phyloP scores from a whole-genome alignment of 2,329 filamentous ascomycete genomes.

The Akanthomyces dipterigenus region DNA sequence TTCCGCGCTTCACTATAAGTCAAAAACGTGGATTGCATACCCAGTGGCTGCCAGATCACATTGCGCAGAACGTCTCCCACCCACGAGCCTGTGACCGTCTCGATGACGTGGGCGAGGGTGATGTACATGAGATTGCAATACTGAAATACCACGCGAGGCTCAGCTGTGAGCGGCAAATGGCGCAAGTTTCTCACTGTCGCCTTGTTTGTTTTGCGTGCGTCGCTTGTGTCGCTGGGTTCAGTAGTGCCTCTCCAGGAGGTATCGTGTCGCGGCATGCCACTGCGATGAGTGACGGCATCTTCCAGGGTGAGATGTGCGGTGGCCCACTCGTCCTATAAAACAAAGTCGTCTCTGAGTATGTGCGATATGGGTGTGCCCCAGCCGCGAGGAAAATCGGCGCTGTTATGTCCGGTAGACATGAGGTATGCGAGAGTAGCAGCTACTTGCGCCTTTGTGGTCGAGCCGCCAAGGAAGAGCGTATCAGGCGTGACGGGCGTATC shows the following conservation, averaged over 20 bases:
- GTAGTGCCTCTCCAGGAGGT: neutral
- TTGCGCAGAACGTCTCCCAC: conserved; percentile 30
- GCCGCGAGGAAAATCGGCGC: conserved; percentile 15
- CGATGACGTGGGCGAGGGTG: conserved; percentile 32
- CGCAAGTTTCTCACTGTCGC: conserved; percentile 22
- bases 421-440: neutral
- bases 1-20: neutral
- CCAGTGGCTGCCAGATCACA: conserved; percentile 24
- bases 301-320: conserved; percentile 46
- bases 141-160: conserved; percentile 33
- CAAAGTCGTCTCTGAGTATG: conserved; percentile 45
- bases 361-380: conserved; percentile 41
- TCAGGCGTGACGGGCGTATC: neutral
- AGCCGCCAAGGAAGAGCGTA: neutral
- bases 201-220: neutral
- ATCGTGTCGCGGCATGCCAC: conserved; percentile 24
- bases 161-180: conserved; percentile 31
- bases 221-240: neutral
- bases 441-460: neutral
- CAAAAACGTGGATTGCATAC: conserved; percentile 20
- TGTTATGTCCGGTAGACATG: neutral
- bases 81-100: conserved; percentile 24
- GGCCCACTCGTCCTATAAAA: conserved; percentile 37
- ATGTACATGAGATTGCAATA: conserved; percentile 43
- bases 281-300: conserved; percentile 46